Base-by-base conservation (phyloP, 2,329 filamentous ascomycete species). In the Didymella exigua region DNA sequence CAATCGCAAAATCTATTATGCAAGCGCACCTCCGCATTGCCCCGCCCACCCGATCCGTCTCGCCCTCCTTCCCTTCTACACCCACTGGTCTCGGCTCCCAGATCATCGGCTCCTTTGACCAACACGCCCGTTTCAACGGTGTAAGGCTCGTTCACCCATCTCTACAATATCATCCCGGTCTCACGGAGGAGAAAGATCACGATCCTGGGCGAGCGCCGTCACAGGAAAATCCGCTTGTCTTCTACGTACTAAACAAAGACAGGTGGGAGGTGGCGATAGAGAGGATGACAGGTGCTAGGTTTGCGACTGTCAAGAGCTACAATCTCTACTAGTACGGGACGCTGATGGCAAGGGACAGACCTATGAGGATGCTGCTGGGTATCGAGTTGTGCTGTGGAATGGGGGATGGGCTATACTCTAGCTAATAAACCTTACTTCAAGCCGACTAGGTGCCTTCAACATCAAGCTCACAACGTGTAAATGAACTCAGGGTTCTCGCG, bases 401-500 rank as follows among this genome's bases (percentile, higher is more conserved):
- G 63, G 49, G 26, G 54, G 5, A 3, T 67, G 65, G 65, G 38
- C 19, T 29, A 16, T 29, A 2, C 40, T 49, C 4, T 31, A 38
- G 36, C 13, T 24, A n/a, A n/a, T n/a, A n/a, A n/a, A n/a, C n/a
- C n/a, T 36, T 36, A 4, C 2, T 21, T 5, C 33, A 13, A 36
- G 18, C 16, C n/a, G n/a, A n/a, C n/a, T n/a, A n/a, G n/a, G n/a
- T n/a, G n/a, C n/a, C 33, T 21, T 13, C 9, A 19, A 13, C 2
- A 1, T 5, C 10, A 8, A 19, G 4, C 13, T 30, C 6, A 84
- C 42, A 86, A 56, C 18, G 78, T 81, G 67, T 89, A 89, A 0
- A 83, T 72, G 66, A 89, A 88, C 67, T 89, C 78, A 0, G 75
- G 75, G 56, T 88, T 89, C 76, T 89, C 86, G 50, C 78, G 75